phyloP scores from a whole-genome alignment of 192 early-diverging fungal genomes.

The Fimicolochytrium jonesii region DNA sequence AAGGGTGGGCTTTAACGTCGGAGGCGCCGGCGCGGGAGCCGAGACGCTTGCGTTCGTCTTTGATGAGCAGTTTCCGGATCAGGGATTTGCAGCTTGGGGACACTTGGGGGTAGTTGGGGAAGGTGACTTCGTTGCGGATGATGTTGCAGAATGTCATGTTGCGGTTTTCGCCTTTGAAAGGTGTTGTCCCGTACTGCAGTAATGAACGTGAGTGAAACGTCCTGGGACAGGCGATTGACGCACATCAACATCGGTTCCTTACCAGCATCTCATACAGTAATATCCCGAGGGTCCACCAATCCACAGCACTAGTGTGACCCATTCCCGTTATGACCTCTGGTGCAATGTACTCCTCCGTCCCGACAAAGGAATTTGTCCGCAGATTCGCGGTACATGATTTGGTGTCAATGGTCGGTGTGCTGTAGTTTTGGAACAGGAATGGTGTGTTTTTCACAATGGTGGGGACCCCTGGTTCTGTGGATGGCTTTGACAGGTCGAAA shows the following conservation, averaged over 20 bases:
- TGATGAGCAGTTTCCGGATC: slow-evolving; percentile 79
- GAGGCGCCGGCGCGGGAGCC: slow-evolving; percentile 85
- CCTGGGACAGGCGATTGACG: too few species aligned
- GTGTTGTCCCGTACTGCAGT: slow-evolving; percentile 76
- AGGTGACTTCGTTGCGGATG: slow-evolving; percentile 71
- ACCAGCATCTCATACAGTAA: slow-evolving; percentile 97
- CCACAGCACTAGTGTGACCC: slow-evolving; percentile 88
- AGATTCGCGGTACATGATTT: slow-evolving; percentile 79
- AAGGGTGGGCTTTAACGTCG: slow-evolving; percentile 89
- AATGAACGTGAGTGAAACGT: neutral
- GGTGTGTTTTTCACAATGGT: slow-evolving; percentile 46
- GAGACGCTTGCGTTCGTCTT: slow-evolving; percentile 84
- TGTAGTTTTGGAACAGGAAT: slow-evolving; percentile 16
- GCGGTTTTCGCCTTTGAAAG: slow-evolving; percentile 92
- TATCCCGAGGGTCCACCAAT: slow-evolving; percentile 99
- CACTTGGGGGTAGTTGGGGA: slow-evolving; percentile 57
- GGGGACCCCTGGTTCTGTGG: slow-evolving; percentile 68
- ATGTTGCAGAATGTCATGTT: slow-evolving; percentile 87
- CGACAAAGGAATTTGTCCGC: slow-evolving; percentile 97
- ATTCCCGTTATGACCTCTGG: slow-evolving; percentile 96
- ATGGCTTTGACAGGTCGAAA: slow-evolving; percentile 97
- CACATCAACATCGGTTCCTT: too few species aligned
- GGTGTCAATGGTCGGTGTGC: slow-evolving; percentile 64
- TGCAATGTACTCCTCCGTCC: slow-evolving; percentile 99
- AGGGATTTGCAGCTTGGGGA: slow-evolving; percentile 63